Evolutionary conservation across 306 rosid species (phyloP).

Genomic region (Clitoria ternatea): DNA sequence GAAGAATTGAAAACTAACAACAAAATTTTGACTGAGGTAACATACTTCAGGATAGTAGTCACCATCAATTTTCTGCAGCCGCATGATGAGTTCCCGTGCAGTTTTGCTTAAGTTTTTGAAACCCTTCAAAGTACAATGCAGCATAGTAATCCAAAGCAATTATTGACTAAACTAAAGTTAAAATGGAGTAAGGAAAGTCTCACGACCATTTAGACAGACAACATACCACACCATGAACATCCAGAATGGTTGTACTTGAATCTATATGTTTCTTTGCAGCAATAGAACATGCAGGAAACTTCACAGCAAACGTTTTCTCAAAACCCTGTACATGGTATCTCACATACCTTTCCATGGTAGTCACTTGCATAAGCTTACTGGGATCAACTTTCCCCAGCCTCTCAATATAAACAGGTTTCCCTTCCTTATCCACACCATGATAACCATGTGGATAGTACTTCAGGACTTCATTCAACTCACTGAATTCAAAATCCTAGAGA

Average conservation of each 20-base stretch:
- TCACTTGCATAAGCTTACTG: constrained; percentile 72
- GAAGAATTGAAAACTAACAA: constrained; percentile 20
- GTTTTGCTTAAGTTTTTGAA: constrained; percentile 70
- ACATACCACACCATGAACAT: constrained; percentile 90
- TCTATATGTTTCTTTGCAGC: constrained; percentile 91
- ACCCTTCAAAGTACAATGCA: constrained; percentile 51
- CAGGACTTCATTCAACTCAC: constrained; percentile 68
- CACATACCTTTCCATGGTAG: constrained; percentile 69
- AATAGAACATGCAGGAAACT: constrained; percentile 90
- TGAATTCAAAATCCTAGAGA: constrained; percentile 74
- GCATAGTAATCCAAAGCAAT: background rate
- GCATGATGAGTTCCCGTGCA: constrained; percentile 72
- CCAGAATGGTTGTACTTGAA: constrained; percentile 86
- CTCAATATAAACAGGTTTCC: constrained; percentile 85
- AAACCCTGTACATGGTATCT: constrained; percentile 87
- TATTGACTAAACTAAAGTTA: constrained; percentile 2
- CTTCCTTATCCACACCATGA: constrained; percentile 94
- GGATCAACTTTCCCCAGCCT: constrained; percentile 86
- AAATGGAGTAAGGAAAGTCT: constrained; percentile 8
- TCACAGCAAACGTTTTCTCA: constrained; percentile 70
- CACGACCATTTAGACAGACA: constrained; percentile 9
- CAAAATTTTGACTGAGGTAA: background rate
- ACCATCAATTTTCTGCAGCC: constrained; percentile 82
- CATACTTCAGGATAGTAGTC: constrained; percentile 94
- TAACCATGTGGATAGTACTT: constrained; percentile 81